Base-by-base conservation (phyloP, 306 rosid genomes). In the Ziziphus jujuba region DNA sequence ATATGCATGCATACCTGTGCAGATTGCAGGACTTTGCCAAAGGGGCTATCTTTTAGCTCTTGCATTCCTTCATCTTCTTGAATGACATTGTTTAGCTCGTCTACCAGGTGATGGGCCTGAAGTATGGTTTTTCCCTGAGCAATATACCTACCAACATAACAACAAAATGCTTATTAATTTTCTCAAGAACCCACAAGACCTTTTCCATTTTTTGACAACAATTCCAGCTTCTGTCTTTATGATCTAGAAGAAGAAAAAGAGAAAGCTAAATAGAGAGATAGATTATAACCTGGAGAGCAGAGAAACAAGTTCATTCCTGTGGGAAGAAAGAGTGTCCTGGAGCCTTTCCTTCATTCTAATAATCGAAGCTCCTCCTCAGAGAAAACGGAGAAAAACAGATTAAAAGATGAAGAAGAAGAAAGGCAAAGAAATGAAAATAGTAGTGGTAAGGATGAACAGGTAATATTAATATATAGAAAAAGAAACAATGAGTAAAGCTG, bases 301-400 rank as follows among this genome's bases (percentile, higher is more conserved):
- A 58, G 98, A 87, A n/a, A 84, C 76, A 66, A 90, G 92, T 65
- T 90, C 87, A 72, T 93, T 93, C 2, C 97, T 96, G 72, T 90
- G 95, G 78, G 79, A 91, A 40, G 84, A 83, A 79, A 93, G 91
- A 54, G 86, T 88, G 61, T 88, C 97, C 69, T 90, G 84, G 9
- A 93, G 90, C 21, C 91, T 80, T 34, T 93, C 96, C 63, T 91
- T 83, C 55, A 50, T 50, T 50, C 8, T 47, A 4, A 10, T 47
- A n/a, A 7, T 50, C 20, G 22, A 50, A 50, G 55, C 20, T 16
- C 11, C 20, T 50, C 55, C 20, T 2, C 9, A 50, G 5, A 50
- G 9, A 17, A 16, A 14, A 48, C 15, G 17, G 55, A 17, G 3
- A 50, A 50, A 7, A 3, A 0, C 22, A 16, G 21, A 50, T 7